Evolutionary conservation across 2,329 filamentous ascomycete genomes (phyloP).

Genomic region (Fusarium tuaranense): DNA sequence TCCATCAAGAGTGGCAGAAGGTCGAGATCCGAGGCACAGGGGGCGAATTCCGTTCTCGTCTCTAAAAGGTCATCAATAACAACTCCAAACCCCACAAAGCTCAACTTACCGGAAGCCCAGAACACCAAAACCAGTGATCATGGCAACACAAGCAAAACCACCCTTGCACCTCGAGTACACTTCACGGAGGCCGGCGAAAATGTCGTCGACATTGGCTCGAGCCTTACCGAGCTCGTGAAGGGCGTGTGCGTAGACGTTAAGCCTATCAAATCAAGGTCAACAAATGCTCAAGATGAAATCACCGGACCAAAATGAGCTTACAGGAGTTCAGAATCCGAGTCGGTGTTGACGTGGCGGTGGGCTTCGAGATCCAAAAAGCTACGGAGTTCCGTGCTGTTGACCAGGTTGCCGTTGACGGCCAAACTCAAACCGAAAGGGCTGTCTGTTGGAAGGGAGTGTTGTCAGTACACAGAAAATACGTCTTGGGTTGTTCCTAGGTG

Average conservation of each 20-base stretch:
- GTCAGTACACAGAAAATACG: not conserved
- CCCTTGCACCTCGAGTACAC: conserved; percentile 81
- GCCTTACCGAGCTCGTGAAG: conserved; percentile 84
- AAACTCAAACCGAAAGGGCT: conserved; percentile 56
- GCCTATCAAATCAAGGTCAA: conserved; percentile 56
- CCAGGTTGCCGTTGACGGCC: conserved; percentile 87
- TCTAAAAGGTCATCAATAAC: conserved; percentile 52
- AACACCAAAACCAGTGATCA: conserved; percentile 84
- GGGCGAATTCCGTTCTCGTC: conserved; percentile 78
- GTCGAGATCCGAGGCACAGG: conserved; percentile 80
- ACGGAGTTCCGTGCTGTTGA: conserved; percentile 78
- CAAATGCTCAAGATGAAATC: no score
- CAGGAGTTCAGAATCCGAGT: conserved; percentile 76
- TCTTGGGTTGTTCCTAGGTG: not conserved
- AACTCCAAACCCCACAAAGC: conserved; percentile 67
- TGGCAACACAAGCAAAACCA: conserved; percentile 82
- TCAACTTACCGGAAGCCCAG: conserved; percentile 74
- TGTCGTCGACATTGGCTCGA: conserved; percentile 80
- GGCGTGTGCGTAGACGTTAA: conserved; percentile 89
- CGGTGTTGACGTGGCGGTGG: conserved; percentile 89
- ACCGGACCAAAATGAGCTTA: not conserved
- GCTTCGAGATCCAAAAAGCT: conserved; percentile 80
- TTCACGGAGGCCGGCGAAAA: conserved; percentile 76
- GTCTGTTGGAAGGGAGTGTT: conserved; percentile 62
- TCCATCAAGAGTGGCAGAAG: conserved; percentile 70